phyloP scores from a whole-genome alignment of 2,329 filamentous ascomycete genomes.

The Escovopsis sp. region DNA sequence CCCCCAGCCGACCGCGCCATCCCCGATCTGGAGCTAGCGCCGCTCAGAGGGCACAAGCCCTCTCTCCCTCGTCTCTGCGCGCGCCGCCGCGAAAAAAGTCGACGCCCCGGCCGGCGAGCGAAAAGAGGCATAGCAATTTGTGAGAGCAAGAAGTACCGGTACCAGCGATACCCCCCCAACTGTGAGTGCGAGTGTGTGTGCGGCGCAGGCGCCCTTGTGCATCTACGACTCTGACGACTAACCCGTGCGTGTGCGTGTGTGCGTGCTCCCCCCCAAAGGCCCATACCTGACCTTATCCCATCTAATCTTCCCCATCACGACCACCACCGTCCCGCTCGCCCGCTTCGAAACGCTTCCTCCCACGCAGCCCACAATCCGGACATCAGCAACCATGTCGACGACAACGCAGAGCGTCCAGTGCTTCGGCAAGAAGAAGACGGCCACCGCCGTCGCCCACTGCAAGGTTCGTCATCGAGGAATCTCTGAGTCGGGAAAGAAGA shows the following conservation, averaged over 20 bases:
- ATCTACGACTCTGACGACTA: too few species aligned
- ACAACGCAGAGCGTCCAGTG: slow-evolving; percentile 70
- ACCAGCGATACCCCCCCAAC: too few species aligned
- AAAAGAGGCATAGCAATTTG: slow-evolving; percentile 3
- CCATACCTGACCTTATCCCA: background rate
- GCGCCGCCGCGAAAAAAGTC: background rate
- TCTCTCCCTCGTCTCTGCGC: slow-evolving; percentile 7
- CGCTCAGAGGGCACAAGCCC: slow-evolving; percentile 19
- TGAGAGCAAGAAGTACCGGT: too few species aligned
- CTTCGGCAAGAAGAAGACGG: slow-evolving; percentile 98
- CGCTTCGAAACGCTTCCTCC: slow-evolving; percentile 6
- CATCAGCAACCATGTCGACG: slow-evolving; percentile 53
- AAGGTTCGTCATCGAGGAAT: slow-evolving; percentile 41
- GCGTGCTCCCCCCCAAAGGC: background rate
- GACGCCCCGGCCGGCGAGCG: slow-evolving; percentile 7
- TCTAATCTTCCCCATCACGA: slow-evolving; percentile 3
- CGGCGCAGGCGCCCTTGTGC: too few species aligned
- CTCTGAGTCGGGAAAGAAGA: background rate
- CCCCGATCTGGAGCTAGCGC: slow-evolving; percentile 15
- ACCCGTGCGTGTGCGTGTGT: too few species aligned
- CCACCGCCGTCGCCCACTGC: slow-evolving; percentile 82
- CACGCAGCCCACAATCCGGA: slow-evolving; percentile 3
- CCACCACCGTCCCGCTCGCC: slow-evolving; percentile 4
- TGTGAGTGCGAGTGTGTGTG: too few species aligned
- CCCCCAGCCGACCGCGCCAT: background rate